Base-by-base conservation (phyloP, 2,329 filamentous ascomycete genomes). In the Xylariaceae sp. region DNA sequence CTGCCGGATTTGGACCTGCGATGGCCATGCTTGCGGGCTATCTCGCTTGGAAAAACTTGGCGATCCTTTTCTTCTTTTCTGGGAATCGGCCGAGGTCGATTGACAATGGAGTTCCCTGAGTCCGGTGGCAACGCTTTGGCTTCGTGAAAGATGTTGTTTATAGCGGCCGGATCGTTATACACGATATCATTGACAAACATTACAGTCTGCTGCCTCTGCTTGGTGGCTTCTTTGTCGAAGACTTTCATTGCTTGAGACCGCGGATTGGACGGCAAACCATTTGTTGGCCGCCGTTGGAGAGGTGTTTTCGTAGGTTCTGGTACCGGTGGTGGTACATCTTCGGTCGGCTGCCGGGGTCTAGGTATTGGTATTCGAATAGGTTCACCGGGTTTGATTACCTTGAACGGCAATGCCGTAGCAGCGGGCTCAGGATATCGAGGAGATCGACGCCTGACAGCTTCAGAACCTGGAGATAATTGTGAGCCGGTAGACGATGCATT, bases 151-250 rank as follows among this genome's bases (percentile, higher is more conserved):
- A 80, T 76, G 20, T 66, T 69, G 41, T 72, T 65, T 2, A 81
- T 74, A 1, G 65, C 60, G 22, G 56, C 62, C 1, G 77, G 75
- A 45, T 82, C 67, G 43, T 80, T 67, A 50, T 79, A 80, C 27
- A 76, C 67, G 44, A 80, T 77, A 40, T 74, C 69, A 47, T 79
- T 80, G 40, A 81, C 61, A 43, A 79, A 72, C 71, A 81, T 73
- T 37, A 80, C 70, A 4, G 72, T 79, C 47, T 74, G 70, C 20
- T 73, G 63, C 42, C 63, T 67, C 43, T 55, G 55, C 14, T 42
- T 53, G 40, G 45, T 46, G 6, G 55, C 51, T 11, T 67, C 67
- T 22, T 61, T 55, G 12, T 54, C 48, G 3, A 62, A 44, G 14
- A 53, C 42, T 38, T 59, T 65, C 34, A 68, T 53, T 10, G 64